Percentiles rank a stretch among this genome's conserved stretches.
These are phyloP conservation scores for Vaccinium macrocarpon DNA, from an alignment of 148 eudicot species.

Conservation along the genomic window DNA sequence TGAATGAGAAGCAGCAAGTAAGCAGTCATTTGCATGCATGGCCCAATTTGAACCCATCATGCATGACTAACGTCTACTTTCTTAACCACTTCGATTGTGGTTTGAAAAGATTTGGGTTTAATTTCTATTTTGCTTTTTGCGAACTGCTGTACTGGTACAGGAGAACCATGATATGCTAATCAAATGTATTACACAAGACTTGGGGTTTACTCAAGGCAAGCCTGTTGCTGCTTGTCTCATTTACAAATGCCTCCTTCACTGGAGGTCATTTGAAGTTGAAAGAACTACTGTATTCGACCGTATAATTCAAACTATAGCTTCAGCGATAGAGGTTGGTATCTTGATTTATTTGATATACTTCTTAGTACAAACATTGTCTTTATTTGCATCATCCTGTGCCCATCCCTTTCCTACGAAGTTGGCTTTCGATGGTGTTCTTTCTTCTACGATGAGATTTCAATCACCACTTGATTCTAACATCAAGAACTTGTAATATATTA, in stretches of 20 bases:
- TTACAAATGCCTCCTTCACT: slow-evolving; percentile 93
- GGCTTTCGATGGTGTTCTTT: background rate
- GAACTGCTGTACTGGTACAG: slow-evolving; percentile 35
- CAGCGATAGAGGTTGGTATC: slow-evolving; percentile 64
- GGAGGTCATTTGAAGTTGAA: slow-evolving; percentile 99
- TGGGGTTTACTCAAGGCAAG: slow-evolving; percentile 88
- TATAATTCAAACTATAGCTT: slow-evolving; percentile 78
- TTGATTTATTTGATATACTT: background rate
- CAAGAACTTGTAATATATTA: slow-evolving; percentile 18
- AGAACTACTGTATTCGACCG: slow-evolving; percentile 87
- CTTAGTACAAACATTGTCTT: background rate
- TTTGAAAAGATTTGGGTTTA: background rate
- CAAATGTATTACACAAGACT: slow-evolving; percentile 82
- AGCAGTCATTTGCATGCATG: slow-evolving; percentile 15
- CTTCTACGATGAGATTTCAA: background rate
- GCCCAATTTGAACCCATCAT: background rate
- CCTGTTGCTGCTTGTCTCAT: slow-evolving; percentile 90
- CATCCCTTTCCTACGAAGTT: background rate
- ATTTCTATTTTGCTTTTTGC: slow-evolving; percentile 13
- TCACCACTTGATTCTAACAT: slow-evolving; percentile 4
- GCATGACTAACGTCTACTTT: background rate
- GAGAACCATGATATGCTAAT: slow-evolving; percentile 89
- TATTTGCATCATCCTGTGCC: background rate
- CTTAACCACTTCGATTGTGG: background rate
- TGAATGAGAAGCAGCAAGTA: slow-evolving; percentile 96